Percentiles rank a stretch among this genome's conserved stretches.
phyloP scores from a whole-genome alignment of 108 stramenopile species.

The Nannochloropsis oceanica region DNA sequence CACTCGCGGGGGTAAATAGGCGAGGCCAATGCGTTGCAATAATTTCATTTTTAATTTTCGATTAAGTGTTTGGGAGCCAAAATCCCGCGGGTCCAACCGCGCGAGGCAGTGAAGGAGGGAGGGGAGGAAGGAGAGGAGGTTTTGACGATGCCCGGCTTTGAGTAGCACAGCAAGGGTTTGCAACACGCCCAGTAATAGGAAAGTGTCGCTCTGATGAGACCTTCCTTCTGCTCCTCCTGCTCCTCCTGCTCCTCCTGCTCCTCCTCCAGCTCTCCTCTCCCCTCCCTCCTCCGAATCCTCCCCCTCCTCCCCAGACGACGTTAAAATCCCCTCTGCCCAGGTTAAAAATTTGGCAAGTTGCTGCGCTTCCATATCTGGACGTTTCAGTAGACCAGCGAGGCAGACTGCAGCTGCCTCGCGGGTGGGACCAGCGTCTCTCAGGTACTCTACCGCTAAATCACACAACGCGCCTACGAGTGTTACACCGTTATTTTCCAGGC shows the following conservation, averaged over 20 bases:
- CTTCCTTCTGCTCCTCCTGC: slow-evolving; percentile 4
- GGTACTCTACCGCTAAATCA: slow-evolving; percentile 11
- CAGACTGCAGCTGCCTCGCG: slow-evolving; percentile 77
- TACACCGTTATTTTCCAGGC: background rate
- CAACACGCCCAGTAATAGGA: slow-evolving; percentile 23
- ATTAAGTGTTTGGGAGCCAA: background rate
- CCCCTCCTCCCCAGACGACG: slow-evolving; percentile 32
- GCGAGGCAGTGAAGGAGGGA: background rate
- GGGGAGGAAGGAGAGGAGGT: background rate
- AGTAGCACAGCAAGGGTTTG: slow-evolving; percentile 14
- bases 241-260: slow-evolving; percentile 17
- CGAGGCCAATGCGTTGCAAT: slow-evolving; percentile 66
- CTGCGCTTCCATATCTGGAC: slow-evolving; percentile 71
- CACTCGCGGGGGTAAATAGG: slow-evolving; percentile 72
- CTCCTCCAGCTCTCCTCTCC: background rate
- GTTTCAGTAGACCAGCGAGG: slow-evolving; percentile 65
- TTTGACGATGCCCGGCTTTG: slow-evolving; percentile 13
- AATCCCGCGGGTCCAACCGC: background rate
- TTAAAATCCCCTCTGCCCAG: slow-evolving; percentile 48
- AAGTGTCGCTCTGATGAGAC: background rate
- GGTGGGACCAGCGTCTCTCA: slow-evolving; percentile 68
- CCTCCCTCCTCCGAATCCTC: slow-evolving; percentile 8
- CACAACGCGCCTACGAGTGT: slow-evolving; percentile 15
- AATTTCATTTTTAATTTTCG: slow-evolving; percentile 53
- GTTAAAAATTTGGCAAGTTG: slow-evolving; percentile 50